These are phyloP conservation scores for Aspergillus calidoustus DNA, from an alignment of 2,329 filamentous ascomycete genomes.

Conservation along the genomic window DNA sequence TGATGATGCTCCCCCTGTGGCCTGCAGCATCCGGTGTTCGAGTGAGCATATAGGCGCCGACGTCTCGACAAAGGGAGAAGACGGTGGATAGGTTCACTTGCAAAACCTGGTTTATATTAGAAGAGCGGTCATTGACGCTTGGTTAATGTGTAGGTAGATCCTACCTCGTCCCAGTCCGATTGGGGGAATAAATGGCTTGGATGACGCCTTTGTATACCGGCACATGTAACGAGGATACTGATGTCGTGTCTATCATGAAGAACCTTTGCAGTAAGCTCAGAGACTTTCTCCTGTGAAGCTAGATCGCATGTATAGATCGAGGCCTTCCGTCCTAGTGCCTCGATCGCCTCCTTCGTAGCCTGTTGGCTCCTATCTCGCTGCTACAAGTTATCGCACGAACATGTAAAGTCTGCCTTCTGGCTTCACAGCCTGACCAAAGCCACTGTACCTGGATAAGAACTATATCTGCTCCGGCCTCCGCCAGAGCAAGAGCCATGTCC, in stretches of 20 bases:
- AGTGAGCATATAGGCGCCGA: background rate
- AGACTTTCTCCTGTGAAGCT: too few species aligned
- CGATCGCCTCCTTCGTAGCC: background rate
- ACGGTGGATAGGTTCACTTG: too few species aligned
- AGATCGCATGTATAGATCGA: too few species aligned
- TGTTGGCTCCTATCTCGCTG: too few species aligned
- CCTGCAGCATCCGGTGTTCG: too few species aligned
- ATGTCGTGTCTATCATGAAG: too few species aligned
- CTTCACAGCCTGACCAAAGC: too few species aligned
- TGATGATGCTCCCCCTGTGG: constrained; percentile 64
- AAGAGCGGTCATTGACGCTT: background rate
- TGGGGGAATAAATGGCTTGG: constrained; percentile 39
- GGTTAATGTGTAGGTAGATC: background rate
- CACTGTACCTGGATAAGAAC: constrained; percentile 24
- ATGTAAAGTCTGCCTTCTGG: too few species aligned
- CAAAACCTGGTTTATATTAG: background rate
- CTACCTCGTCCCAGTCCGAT: background rate
- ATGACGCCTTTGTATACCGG: constrained; percentile 78
- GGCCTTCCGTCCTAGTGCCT: constrained; percentile 32
- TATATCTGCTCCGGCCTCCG: constrained; percentile 12
- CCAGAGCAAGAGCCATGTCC: constrained; percentile 31
- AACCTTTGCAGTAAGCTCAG: too few species aligned
- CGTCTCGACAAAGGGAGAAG: background rate
- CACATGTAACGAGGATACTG: constrained; percentile 76
- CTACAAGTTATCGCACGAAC: too few species aligned